Percentiles rank a stretch among this genome's conserved stretches.
These are phyloP conservation scores for Miscanthus lutarioriparius DNA, from an alignment of 176 grass and related monocot genomes.

Conservation along the genomic window DNA sequence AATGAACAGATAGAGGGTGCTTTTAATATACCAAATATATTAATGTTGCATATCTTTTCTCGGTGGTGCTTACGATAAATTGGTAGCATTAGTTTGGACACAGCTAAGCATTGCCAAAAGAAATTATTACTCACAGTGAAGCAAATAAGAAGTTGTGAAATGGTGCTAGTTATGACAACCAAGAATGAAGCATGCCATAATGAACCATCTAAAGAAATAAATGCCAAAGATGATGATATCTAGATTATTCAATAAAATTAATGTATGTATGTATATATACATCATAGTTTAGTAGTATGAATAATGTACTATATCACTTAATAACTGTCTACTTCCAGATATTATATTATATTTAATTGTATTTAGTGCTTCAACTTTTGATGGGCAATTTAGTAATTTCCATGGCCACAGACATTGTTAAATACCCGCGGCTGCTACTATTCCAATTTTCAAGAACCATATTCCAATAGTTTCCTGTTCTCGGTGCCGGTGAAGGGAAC, in stretches of 20 bases:
- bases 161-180: neutral
- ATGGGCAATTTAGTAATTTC: neutral
- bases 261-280: neutral
- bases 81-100: neutral
- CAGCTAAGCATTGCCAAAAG: neutral
- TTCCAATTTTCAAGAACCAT: neutral
- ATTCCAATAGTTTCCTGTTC: neutral
- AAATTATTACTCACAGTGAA: neutral
- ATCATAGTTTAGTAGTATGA: neutral
- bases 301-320: neutral
- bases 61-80: too few species aligned
- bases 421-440: neutral
- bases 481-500: neutral
- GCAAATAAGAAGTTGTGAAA: neutral
- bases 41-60: too few species aligned
- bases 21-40: too few species aligned
- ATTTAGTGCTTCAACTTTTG: neutral
- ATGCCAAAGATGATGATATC: neutral
- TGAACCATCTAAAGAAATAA: neutral
- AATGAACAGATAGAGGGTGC: too few species aligned
- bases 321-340: neutral
- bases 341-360: neutral
- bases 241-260: neutral
- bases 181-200: neutral
- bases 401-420: neutral